A percentile compares a stretch with the other conserved stretches of the same genome.
phyloP scores from a whole-genome alignment of 2,329 filamentous ascomycete species.

The Aspergillus tubingensis region DNA sequence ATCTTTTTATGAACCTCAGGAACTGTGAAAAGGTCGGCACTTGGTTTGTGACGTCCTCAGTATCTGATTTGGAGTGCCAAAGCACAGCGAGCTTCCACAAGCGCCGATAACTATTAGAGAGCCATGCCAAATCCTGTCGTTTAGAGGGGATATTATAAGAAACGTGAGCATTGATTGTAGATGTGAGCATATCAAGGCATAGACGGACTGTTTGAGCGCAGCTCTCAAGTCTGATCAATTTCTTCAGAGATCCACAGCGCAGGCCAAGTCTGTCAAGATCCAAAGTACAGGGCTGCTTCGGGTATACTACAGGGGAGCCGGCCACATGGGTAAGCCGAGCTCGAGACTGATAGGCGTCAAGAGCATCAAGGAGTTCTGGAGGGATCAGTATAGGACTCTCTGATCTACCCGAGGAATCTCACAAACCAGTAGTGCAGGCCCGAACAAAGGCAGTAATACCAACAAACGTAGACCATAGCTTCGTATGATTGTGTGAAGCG shows the following conservation, averaged over 20 bases:
- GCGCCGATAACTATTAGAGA: slow-evolving; percentile 36
- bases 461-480: slow-evolving; percentile 30
- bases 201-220: slow-evolving; percentile 28
- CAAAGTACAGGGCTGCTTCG: slow-evolving; percentile 27
- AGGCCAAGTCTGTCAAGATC: slow-evolving; percentile 36
- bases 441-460: slow-evolving; percentile 36
- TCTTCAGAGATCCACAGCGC: slow-evolving; percentile 30
- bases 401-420: slow-evolving; percentile 1
- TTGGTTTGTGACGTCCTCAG: slow-evolving; percentile 21
- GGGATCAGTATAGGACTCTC: slow-evolving; percentile 18
- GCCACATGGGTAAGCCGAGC: slow-evolving; percentile 8
- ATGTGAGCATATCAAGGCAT: slow-evolving; percentile 34
- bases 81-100: slow-evolving; percentile 33
- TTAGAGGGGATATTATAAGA: slow-evolving; percentile 25
- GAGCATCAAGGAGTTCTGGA: slow-evolving; percentile 48
- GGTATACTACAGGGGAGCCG: slow-evolving; percentile 30
- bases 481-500: slow-evolving; percentile 37
- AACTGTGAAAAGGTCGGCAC: slow-evolving; percentile 30
- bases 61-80: slow-evolving; percentile 28
- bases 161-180: slow-evolving; percentile 15
- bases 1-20: slow-evolving; percentile 26
- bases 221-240: slow-evolving; percentile 29
- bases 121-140: slow-evolving; percentile 38
- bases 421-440: slow-evolving; percentile 42
- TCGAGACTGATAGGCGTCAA: slow-evolving; percentile 38